Conservation (phyloP, 1,284 basidiomycete species). For the Erythrobasidium hasegawianum region DNA sequence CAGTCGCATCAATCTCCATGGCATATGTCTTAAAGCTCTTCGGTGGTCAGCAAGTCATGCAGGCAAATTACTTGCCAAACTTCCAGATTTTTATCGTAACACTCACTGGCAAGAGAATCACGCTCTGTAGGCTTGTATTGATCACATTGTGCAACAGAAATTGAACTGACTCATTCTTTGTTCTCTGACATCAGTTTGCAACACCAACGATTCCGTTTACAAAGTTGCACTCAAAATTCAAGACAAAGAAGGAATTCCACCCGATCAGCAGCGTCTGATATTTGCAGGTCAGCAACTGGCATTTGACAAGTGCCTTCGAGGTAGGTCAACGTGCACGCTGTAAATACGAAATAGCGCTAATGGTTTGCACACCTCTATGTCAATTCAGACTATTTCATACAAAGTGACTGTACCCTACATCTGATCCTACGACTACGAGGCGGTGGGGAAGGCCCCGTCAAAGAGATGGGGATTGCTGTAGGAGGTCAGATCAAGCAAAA, state of each 20-base stretch:
- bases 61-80: neutral
- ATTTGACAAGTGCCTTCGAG: conserved; percentile 47
- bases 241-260: conserved; percentile 67
- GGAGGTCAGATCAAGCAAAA: conserved; percentile 24
- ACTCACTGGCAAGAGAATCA: conserved; percentile 4
- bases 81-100: conserved; percentile 13
- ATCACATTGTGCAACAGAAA: neutral
- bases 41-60: neutral
- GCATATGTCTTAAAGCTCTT: neutral
- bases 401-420: too few species aligned
- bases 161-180: neutral
- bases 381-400: too few species aligned
- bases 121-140: neutral
- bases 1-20: neutral
- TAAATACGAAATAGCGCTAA: neutral
- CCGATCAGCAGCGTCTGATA: conserved; percentile 95
- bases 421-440: too few species aligned
- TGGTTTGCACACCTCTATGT: neutral
- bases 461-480: conserved; percentile 13
- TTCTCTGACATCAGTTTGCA: neutral
- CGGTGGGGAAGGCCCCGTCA: too few species aligned
- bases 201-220: conserved; percentile 7
- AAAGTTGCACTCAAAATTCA: conserved; percentile 50
- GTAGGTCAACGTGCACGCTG: neutral
- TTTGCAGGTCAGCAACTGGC: conserved; percentile 94